Base-by-base conservation (phyloP, 2,329 filamentous ascomycete species). In the Rhytidhysteron rufulum region DNA sequence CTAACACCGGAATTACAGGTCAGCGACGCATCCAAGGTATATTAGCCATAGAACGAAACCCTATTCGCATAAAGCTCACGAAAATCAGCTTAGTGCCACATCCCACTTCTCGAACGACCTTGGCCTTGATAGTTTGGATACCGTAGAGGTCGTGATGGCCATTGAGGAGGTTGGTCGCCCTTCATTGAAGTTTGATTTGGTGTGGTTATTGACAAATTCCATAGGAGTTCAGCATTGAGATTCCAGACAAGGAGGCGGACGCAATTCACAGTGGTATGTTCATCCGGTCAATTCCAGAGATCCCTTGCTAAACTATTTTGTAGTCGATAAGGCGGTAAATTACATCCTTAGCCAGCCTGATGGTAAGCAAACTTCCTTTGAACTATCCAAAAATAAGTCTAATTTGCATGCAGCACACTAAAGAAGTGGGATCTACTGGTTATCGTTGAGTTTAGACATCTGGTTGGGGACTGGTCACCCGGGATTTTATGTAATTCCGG, bases 71-170 rank as follows among this genome's bases (percentile, higher is more conserved):
- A 31, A 40, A 22, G 31, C 59, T 67, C 35, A 67, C 44, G 19
- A 21, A 32, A 29, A 40, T 45, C 58, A 97, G 91, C 88, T 98
- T 67, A 88, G 83, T 62, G 73, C 80, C 49, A 77, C 75, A 39
- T 85, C 91, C 44, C 90, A 97, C 80, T 98, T 98, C 74, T 80
- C 88, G 66, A 97, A 96, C 70, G 91, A 98, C 73, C 86, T 98
- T 50, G 93, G 90, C 53, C 78, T 98, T 61, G 93, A 98, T 77
- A 94, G 86, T 73, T 80, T 98, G 70, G 93, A 98, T 70, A 96
- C 93, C 50, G 93, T 98, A 50, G 93, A 98, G 79, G 93, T 98
- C 54, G 93, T 98, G 60, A 98, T 98, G 93, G 93, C 93, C 54
- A 97, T 98, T 72, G 93, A 98, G 80, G 93, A 98, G 83, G 86